Conservation (phyloP, 1,284 basidiomycete genomes). For the Agroathelia rolfsii region DNA sequence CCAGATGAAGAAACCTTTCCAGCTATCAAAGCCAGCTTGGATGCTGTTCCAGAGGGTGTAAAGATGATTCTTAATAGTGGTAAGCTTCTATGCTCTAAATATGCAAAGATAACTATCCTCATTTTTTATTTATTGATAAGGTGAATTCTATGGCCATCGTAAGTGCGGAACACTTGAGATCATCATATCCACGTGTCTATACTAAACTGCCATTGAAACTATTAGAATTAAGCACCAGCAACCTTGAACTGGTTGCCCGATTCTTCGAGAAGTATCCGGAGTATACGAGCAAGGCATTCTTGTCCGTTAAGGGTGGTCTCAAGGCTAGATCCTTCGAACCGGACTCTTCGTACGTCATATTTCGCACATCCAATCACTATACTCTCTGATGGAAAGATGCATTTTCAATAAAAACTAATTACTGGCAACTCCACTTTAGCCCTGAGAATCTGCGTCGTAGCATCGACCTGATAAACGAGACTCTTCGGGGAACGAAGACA, state of each 20-base stretch:
- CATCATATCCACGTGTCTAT: no score
- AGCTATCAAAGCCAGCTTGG: constrained; percentile 92
- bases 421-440: constrained; percentile 14
- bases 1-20: constrained; percentile 49
- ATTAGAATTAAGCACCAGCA: no score
- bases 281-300: constrained; percentile 36
- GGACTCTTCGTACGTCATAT: constrained; percentile 17
- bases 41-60: constrained; percentile 96
- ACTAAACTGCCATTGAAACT: no score
- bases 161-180: no score
- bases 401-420: no score
- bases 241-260: constrained; percentile 31
- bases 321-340: constrained; percentile 9
- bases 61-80: constrained; percentile 99
- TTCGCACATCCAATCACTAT: constrained; percentile 1
- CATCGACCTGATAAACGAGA: constrained; percentile 28
- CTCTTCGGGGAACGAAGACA: constrained; percentile 33
- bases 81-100: no score
- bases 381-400: no score
- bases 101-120: no score
- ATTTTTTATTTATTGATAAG: no score
- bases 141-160: no score
- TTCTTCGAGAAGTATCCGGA: constrained; percentile 44
- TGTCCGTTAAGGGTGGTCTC: constrained; percentile 37
- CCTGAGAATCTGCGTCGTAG: constrained; percentile 29